Evolutionary conservation across 2,329 filamentous ascomycete genomes (phyloP), one percentile per base, ranked within the genome.

Genomic region (Coniochaeta sp.): DNA sequence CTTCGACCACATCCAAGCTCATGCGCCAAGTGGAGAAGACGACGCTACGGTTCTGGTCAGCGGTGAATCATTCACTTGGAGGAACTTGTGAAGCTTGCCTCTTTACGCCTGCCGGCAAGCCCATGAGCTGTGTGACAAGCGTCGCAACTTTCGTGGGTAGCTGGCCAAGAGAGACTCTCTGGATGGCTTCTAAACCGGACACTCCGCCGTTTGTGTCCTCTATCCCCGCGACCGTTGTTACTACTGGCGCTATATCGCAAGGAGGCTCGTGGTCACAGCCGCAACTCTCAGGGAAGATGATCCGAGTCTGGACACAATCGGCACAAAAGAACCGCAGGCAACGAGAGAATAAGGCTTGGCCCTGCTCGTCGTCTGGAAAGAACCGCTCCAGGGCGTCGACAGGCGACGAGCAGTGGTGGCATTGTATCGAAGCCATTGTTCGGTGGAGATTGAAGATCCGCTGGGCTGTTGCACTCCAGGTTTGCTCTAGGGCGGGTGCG

Each of bases 11-110:
- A 47, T 82, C 74, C 1, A 84, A 76, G 0, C 76, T 81, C 12
- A 75, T 64, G 17, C 76, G 74, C 81, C 81, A 83, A 0, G 70
- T 77, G 0, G 80, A 82, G 60, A 84, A 84, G 0, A 83, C 74
- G 17, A 82, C 72, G 56, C 80, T 82, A 24, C 1, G 1, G 0
- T 10, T 1, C 7, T 30, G 60, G 38, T 65, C 50, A 50, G 62
- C 30, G 38, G 19, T 26, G 7, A 59, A 22, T 12, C 36, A 32
- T 1, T 24, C 10, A 12, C n/a, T n/a, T n/a, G 24, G 55, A 24
- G 24, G 2, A 12, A 38, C 2, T 36, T 17, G 14, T 4, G 16
- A 14, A 10, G 38, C 60, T 61, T 67, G 75, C 76, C 73, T 73
- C 65, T 78, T 78, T 0, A 70, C 66, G 4, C 61, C 58, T 0